These are phyloP conservation scores for Penicillium sp. DNA, from an alignment of 2,329 filamentous ascomycete genomes.

Conservation along the genomic window DNA sequence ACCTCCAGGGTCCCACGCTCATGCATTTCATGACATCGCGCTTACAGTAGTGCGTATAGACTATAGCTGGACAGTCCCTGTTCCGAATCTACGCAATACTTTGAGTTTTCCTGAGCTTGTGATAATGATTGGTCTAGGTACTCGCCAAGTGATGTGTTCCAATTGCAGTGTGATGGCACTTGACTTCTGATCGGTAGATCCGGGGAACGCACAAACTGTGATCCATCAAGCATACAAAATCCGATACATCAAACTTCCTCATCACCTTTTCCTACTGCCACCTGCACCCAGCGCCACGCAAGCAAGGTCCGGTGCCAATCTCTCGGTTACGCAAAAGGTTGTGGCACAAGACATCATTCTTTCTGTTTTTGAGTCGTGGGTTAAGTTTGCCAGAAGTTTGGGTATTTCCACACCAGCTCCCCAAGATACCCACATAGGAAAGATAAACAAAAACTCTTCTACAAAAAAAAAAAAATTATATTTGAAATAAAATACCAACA, in stretches of 20 bases:
- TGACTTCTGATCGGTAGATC: conserved; percentile 12
- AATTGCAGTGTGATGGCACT: conserved; percentile 24
- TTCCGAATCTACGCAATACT: not conserved
- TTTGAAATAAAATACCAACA: not conserved
- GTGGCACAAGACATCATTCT: conserved; percentile 3
- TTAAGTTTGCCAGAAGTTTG: conserved; percentile 2
- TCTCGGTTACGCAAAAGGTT: conserved; percentile 9
- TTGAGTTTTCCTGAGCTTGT: not conserved
- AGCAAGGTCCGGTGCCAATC: conserved; percentile 19
- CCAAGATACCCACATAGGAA: not conserved
- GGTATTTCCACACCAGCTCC: not conserved
- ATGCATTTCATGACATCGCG: conserved; percentile 10
- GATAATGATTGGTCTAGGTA: conserved; percentile 18
- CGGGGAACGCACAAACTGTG: conserved; percentile 14
- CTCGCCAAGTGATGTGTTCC: conserved; percentile 26
- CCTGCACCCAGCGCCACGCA: conserved; percentile 16
- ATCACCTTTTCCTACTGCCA: not conserved
- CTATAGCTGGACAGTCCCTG: not conserved
- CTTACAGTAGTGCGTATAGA: not conserved
- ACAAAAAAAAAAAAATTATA: not conserved
- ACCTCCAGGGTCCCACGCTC: not conserved
- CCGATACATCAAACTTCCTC: conserved; percentile 16
- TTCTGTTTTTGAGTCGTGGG: not conserved
- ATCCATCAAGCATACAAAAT: conserved; percentile 16
- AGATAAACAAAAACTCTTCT: not conserved